These are phyloP conservation scores for Chaetomidium leptoderma DNA, from an alignment of 495 filamentous ascomycete genomes.

Conservation along the genomic window DNA sequence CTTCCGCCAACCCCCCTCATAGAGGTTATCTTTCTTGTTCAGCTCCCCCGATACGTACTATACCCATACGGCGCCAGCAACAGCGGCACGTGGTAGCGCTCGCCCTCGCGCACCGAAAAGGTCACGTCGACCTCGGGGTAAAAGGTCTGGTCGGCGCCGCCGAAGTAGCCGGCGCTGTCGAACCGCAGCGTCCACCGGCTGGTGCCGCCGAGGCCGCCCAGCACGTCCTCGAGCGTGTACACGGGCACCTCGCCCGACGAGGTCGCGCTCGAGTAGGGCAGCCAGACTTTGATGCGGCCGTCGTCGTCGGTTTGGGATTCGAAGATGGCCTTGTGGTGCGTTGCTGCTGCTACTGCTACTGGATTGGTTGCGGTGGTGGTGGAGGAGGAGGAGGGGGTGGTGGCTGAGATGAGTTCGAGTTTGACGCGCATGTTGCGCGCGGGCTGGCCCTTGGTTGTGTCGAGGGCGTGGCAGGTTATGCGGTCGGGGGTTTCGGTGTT, in stretches of 20 bases:
- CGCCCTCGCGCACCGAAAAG: conserved; percentile 67
- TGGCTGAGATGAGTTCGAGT: conserved; percentile 60
- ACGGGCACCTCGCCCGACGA: conserved; percentile 47
- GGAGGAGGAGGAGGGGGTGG: conserved; percentile 27
- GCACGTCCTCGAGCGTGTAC: conserved; percentile 49
- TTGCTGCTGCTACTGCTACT: conserved; percentile 20
- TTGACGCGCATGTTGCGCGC: conserved; percentile 77
- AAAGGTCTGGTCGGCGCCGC: conserved; percentile 69
- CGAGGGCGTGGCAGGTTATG: conserved; percentile 61
- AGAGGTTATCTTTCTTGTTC: too few species aligned
- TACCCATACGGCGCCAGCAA: conserved; percentile 87
- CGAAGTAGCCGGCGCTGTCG: conserved; percentile 73
- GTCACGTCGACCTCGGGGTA: conserved; percentile 87
- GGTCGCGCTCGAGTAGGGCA: conserved; percentile 45
- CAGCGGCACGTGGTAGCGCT: conserved; percentile 91
- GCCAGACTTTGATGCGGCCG: conserved; percentile 80
- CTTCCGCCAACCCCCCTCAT: too few species aligned
- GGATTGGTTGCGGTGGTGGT: conserved; percentile 28
- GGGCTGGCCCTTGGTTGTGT: conserved; percentile 57
- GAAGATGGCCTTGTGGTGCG: conserved; percentile 48
- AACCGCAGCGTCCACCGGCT: conserved; percentile 69
- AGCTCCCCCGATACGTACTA: conserved; percentile 84
- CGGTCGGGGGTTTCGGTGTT: conserved; percentile 42
- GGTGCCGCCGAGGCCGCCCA: conserved; percentile 28
- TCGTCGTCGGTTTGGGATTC: conserved; percentile 73